Evolutionary conservation across 2,329 filamentous ascomycete genomes (phyloP).

Genomic region (Sodiomyces alkalinus): DNA sequence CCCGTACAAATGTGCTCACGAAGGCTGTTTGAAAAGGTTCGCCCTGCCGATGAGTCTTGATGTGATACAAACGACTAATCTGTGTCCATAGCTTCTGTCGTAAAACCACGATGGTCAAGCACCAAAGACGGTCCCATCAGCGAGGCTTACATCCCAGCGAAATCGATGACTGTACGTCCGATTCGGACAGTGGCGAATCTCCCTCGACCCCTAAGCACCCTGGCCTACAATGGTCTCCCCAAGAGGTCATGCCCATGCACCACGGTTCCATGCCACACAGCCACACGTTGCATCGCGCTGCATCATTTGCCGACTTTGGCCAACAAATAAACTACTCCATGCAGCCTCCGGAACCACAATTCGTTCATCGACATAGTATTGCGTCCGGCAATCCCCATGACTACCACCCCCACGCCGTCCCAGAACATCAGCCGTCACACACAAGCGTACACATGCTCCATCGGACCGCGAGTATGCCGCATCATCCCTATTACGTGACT

Average conservation of each 20-base stretch:
- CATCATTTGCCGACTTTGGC: slow-evolving; percentile 38
- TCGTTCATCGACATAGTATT: slow-evolving; percentile 31
- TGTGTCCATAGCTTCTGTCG: slow-evolving; percentile 49
- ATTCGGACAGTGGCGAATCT: slow-evolving; percentile 42
- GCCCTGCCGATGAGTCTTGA: too few species aligned
- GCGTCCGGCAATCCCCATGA: slow-evolving; percentile 26
- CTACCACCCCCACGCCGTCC: slow-evolving; percentile 25
- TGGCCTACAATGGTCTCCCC: slow-evolving; percentile 34
- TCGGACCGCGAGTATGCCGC: slow-evolving; percentile 30
- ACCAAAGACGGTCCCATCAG: slow-evolving; percentile 46
- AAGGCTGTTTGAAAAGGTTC: slow-evolving; percentile 48
- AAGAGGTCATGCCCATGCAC: slow-evolving; percentile 22
- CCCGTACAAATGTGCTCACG: slow-evolving; percentile 47
- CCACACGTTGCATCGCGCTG: slow-evolving; percentile 32
- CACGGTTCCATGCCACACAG: slow-evolving; percentile 20
- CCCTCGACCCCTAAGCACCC: slow-evolving; percentile 42
- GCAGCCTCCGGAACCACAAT: slow-evolving; percentile 15
- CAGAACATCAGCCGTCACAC: slow-evolving; percentile 25
- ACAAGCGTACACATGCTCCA: slow-evolving; percentile 31
- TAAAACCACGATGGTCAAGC: slow-evolving; percentile 58
- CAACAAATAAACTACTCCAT: slow-evolving; percentile 32
- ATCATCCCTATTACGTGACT: slow-evolving; percentile 38
- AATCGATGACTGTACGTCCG: slow-evolving; percentile 37
- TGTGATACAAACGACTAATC: too few species aligned
- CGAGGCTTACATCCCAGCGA: slow-evolving; percentile 41